A percentile compares a stretch with the other conserved stretches of the same genome.
Evolutionary conservation across 2,329 filamentous ascomycete species (phyloP).

Genomic region (Nothomitra cinnamomea): DNA sequence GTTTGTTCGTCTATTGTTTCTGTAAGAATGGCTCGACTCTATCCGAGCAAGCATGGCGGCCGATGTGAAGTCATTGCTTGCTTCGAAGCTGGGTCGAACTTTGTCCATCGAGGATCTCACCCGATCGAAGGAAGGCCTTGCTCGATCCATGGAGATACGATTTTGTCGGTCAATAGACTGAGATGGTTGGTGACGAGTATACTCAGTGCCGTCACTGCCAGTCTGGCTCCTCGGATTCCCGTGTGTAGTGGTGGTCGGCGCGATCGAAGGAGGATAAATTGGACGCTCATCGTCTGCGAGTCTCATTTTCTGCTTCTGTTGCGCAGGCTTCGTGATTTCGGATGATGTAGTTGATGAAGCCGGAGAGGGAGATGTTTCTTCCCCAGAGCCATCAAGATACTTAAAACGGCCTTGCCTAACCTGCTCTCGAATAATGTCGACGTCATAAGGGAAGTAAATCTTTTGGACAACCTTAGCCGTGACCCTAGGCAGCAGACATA

Average conservation of each 20-base stretch:
- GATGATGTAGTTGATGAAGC: conserved; percentile 40
- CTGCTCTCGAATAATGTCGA: conserved; percentile 93
- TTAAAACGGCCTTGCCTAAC: conserved; percentile 68
- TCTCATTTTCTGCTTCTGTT: conserved; percentile 43
- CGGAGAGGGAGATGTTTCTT: conserved; percentile 29
- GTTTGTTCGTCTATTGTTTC: conserved; percentile 14
- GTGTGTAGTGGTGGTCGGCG: conserved; percentile 58
- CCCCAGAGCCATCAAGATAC: conserved; percentile 43
- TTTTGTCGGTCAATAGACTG: conserved; percentile 22
- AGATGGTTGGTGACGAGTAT: conserved; percentile 50
- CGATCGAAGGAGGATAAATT: conserved; percentile 84
- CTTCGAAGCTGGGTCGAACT: conserved; percentile 68
- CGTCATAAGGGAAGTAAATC: conserved; percentile 79
- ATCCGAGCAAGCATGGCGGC: conserved; percentile 71
- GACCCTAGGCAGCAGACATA: conserved; percentile 79
- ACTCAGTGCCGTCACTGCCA: conserved; percentile 86
- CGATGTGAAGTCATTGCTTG: conserved; percentile 78
- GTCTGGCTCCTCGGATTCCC: conserved; percentile 64
- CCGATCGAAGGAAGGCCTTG: conserved; percentile 74
- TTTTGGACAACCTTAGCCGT: conserved; percentile 78
- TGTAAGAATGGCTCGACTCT: conserved; percentile 48
- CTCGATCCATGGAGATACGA: conserved; percentile 46
- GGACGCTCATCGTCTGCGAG: conserved; percentile 78
- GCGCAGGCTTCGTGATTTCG: conserved; percentile 29
- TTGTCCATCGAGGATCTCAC: conserved; percentile 77